These are phyloP conservation scores for Leishmania guyanensis DNA, from an alignment of 208 protist species.

Conservation along the genomic window DNA sequence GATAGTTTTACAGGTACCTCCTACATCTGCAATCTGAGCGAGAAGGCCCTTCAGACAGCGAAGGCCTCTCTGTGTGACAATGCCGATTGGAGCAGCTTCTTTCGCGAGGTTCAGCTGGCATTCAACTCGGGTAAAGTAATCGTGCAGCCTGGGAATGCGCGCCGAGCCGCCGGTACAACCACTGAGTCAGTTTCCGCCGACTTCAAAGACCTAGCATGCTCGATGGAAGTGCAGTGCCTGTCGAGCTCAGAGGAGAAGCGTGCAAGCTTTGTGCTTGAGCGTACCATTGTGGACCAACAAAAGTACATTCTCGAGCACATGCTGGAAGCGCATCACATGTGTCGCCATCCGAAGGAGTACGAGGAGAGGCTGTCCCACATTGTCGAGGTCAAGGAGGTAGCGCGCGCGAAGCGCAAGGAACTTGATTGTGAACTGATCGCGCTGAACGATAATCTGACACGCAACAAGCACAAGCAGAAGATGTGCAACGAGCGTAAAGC, in stretches of 20 bases:
- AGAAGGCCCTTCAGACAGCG: conserved; percentile 37
- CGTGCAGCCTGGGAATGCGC: conserved; percentile 3
- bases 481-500: conserved; percentile 53
- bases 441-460: conserved; percentile 66
- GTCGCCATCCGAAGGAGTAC: conserved; percentile 62
- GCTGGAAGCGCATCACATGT: conserved; percentile 46
- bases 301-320: conserved; percentile 51
- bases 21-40: conserved; percentile 58
- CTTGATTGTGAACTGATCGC: conserved; percentile 72
- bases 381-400: conserved; percentile 39
- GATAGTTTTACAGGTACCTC: conserved; percentile 32
- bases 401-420: conserved; percentile 39
- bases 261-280: conserved; percentile 33
- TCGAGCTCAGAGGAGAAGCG: conserved; percentile 21
- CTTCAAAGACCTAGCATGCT: conserved; percentile 4
- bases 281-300: conserved; percentile 41
- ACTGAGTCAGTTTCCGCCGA: conserved; percentile 11
- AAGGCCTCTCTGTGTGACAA: conserved; percentile 41
- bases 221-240: conserved; percentile 19
- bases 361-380: conserved; percentile 48
- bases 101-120: conserved; percentile 43
- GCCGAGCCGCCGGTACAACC: neutral
- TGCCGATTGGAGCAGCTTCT: conserved; percentile 66
- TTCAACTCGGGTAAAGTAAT: conserved; percentile 49
- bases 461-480: conserved; percentile 59